Conservation (phyloP, 169 alveolate species). For the Plasmodium gaboni region DNA sequence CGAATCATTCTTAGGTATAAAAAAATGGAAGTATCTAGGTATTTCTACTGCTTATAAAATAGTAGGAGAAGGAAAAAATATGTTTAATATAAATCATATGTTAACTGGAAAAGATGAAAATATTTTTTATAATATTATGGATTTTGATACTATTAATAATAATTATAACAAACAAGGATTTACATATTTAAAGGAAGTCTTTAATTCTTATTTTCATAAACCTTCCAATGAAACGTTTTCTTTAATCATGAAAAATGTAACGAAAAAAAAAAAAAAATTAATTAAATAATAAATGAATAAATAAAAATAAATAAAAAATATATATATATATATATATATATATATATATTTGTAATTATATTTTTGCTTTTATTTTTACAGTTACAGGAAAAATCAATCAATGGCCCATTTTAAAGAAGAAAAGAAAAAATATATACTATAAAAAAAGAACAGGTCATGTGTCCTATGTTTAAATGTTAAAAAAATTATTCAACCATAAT, state of each 20-base stretch:
- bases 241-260: conserved; percentile 54
- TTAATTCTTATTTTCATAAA: conserved; percentile 70
- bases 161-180: conserved; percentile 26
- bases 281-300: neutral
- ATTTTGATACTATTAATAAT: conserved; percentile 58
- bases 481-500: conserved; percentile 50
- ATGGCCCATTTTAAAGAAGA: conserved; percentile 68
- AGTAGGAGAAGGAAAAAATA: conserved; percentile 74
- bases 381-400: conserved; percentile 71
- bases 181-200: conserved; percentile 33
- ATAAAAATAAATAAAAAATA: neutral
- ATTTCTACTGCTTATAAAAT: conserved; percentile 71
- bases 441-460: neutral
- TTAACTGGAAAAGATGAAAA: conserved; percentile 72
- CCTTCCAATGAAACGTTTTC: conserved; percentile 56
- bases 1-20: conserved; percentile 51
- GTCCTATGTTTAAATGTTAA: too few relatives aligned
- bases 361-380: conserved; percentile 16
- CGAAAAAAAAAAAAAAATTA: conserved; percentile 8
- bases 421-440: neutral
- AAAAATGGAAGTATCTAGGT: conserved; percentile 72
- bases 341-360: neutral
- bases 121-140: conserved; percentile 66
- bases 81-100: conserved; percentile 67
- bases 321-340: conserved; percentile 4